Percentiles rank a stretch among this genome's conserved stretches.
These are phyloP conservation scores for Urostyla sp. DNA, from an alignment of 73 alveolate species.

Conservation along the genomic window DNA sequence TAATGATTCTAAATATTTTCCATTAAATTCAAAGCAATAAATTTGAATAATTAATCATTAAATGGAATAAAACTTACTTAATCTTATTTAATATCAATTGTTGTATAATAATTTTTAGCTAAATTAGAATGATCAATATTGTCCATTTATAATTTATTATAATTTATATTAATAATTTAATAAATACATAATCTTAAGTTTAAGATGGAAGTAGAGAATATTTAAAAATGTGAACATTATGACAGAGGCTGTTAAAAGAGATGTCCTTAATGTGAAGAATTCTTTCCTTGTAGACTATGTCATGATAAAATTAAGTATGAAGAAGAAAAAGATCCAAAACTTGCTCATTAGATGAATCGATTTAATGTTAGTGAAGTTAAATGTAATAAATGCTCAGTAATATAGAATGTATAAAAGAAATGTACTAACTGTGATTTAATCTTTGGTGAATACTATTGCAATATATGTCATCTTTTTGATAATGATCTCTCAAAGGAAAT, in stretches of 20 bases:
- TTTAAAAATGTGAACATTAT: conserved; percentile 74
- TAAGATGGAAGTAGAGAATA: neutral
- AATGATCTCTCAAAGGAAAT: conserved; percentile 63
- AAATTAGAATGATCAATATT: no score
- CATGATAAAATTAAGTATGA: conserved; percentile 80
- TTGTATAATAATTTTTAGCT: no score
- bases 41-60: no score
- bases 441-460: conserved; percentile 81
- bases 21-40: no score
- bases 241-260: conserved; percentile 70
- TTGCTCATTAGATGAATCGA: conserved; percentile 75
- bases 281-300: conserved; percentile 86
- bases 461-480: conserved; percentile 73
- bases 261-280: conserved; percentile 78
- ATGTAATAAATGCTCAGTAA: conserved; percentile 65
- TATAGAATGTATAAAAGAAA: conserved; percentile 9
- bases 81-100: no score
- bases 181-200: no score
- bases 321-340: conserved; percentile 72
- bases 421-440: conserved; percentile 70
- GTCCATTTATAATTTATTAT: no score
- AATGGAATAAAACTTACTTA: no score
- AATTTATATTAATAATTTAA: no score
- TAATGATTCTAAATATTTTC: no score
- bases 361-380: conserved; percentile 63